phyloP scores from a whole-genome alignment of 495 filamentous ascomycete species.

The Pyronema domesticum region DNA sequence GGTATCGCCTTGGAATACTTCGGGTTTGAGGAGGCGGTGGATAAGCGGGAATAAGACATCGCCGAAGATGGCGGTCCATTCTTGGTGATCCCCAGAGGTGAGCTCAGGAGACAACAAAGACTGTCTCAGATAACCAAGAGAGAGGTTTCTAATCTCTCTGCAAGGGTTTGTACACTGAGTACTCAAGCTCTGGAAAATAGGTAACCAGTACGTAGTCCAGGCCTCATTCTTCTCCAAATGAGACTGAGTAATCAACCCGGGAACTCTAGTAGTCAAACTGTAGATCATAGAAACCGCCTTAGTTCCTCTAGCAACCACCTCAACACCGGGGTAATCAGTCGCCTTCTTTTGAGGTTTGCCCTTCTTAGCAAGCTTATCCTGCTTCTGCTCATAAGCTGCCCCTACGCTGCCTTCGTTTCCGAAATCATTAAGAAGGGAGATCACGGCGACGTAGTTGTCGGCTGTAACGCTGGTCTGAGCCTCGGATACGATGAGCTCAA shows the following conservation, averaged over 20 bases:
- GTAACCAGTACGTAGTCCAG: conserved; percentile 96
- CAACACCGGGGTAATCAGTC: conserved; percentile 7
- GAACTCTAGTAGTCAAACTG: conserved; percentile 60
- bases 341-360: conserved; percentile 21
- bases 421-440: conserved; percentile 75
- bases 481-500: conserved; percentile 49
- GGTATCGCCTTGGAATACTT: conserved; percentile 84
- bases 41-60: conserved; percentile 95
- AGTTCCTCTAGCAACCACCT: conserved; percentile 53
- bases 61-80: conserved; percentile 90
- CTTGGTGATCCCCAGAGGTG: conserved; percentile 56
- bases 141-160: conserved; percentile 76
- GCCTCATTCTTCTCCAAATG: conserved; percentile 83
- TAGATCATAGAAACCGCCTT: conserved; percentile 67
- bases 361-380: conserved; percentile 41
- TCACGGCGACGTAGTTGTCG: conserved; percentile 82
- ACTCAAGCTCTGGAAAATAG: conserved; percentile 74
- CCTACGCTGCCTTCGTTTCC: conserved; percentile 70
- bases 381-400: conserved; percentile 58
- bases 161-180: conserved; percentile 89
- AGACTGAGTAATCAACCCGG: conserved; percentile 72
- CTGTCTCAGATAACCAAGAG: conserved; percentile 72
- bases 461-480: conserved; percentile 62
- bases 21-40: conserved; percentile 71
- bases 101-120: conserved; percentile 68